Conservation (phyloP, 345 rosid genomes). For the Pugionium cornutum region DNA sequence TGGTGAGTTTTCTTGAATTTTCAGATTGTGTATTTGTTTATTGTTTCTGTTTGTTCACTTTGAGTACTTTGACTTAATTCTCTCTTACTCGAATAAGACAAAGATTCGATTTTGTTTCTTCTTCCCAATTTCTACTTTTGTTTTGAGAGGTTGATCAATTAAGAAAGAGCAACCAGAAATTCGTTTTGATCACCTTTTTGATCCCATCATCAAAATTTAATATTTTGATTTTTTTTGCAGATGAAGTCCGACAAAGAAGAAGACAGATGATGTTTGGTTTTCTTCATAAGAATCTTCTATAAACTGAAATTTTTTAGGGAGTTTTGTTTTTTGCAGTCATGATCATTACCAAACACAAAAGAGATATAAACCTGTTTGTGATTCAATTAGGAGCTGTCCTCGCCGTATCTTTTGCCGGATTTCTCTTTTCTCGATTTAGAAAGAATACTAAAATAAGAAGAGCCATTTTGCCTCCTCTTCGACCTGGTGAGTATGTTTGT, state of each 20-base stretch:
- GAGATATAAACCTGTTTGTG: no score
- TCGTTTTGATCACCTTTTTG: neutral
- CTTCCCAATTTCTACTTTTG: constrained; percentile 20
- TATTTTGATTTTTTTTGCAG: constrained; percentile 31
- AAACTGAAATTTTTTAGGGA: neutral
- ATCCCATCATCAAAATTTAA: neutral
- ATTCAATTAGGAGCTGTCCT: no score
- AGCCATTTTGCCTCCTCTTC: no score
- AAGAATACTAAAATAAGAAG: no score
- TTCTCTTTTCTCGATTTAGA: no score
- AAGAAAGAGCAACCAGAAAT: neutral
- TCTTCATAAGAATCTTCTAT: neutral
- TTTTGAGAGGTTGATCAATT: neutral
- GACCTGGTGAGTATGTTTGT: no score
- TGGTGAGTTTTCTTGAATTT: constrained; percentile 19
- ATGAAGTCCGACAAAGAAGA: constrained; percentile 8
- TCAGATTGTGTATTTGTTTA: neutral
- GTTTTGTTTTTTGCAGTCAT: constrained; percentile 2
- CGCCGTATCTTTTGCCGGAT: no score
- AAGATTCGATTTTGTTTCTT: constrained; percentile 1
- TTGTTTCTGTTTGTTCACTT: constrained; percentile 3
- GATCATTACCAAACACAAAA: no score
- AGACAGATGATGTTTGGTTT: neutral
- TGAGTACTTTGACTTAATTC: neutral
- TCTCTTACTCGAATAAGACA: constrained; percentile 20